phyloP scores from a whole-genome alignment of 2,329 filamentous ascomycete species.

The Monosporascus sp. region DNA sequence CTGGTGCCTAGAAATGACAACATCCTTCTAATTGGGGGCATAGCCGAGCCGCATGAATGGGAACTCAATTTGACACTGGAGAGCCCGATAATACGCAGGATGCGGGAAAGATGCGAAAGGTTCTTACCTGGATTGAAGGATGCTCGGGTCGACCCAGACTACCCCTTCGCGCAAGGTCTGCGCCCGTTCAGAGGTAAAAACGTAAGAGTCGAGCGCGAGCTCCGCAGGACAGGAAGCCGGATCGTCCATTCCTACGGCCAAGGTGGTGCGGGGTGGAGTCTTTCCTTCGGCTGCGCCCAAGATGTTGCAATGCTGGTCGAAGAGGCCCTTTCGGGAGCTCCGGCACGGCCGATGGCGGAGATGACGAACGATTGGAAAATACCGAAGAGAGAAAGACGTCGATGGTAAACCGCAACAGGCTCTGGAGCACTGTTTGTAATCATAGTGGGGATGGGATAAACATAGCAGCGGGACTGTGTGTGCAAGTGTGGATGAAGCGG shows the following conservation, averaged over 20 bases:
- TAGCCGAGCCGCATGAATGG: conserved; percentile 31
- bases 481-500: background rate
- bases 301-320: conserved; percentile 30
- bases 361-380: conserved; percentile 13
- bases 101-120: conserved; percentile 36
- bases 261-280: conserved; percentile 37
- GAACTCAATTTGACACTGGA: conserved; percentile 33
- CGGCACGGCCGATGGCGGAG: conserved; percentile 23
- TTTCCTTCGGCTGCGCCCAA: conserved; percentile 33
- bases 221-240: conserved; percentile 25
- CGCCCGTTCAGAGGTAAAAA: conserved; percentile 34
- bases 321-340: conserved; percentile 24
- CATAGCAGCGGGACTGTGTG: background rate
- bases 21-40: conserved; percentile 35
- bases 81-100: conserved; percentile 32
- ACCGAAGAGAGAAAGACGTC: conserved; percentile 12
- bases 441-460: background rate
- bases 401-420: background rate
- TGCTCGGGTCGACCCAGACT: conserved; percentile 32
- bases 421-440: background rate
- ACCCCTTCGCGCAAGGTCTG: conserved; percentile 37
- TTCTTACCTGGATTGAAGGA: conserved; percentile 36
- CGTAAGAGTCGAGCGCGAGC: conserved; percentile 38
- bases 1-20: conserved; percentile 39
- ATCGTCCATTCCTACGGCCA: conserved; percentile 41